These are phyloP conservation scores for Euphorbia pulcherrima DNA, from an alignment of 345 rosid species.

Conservation along the genomic window DNA sequence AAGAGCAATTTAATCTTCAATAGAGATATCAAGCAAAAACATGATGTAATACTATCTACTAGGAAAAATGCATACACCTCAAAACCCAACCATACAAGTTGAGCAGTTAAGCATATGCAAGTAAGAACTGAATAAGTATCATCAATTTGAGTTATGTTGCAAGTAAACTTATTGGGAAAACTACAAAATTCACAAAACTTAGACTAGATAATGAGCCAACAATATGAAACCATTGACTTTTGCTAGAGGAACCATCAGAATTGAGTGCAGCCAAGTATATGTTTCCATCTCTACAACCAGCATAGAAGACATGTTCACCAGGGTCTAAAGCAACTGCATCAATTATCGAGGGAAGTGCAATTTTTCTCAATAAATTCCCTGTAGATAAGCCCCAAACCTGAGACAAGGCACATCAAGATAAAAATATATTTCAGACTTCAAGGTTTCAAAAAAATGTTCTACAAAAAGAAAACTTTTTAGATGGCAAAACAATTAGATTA, in stretches of 20 bases:
- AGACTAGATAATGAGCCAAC: constrained; percentile 59
- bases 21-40: background rate
- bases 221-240: constrained; percentile 51
- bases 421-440: background rate
- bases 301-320: constrained; percentile 75
- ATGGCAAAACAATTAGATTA: background rate
- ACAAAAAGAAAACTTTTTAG: background rate
- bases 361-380: constrained; percentile 54
- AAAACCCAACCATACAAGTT: background rate
- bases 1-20: background rate
- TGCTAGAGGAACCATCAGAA: constrained; percentile 42
- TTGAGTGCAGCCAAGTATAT: constrained; percentile 65
- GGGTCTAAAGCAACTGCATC: constrained; percentile 80
- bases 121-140: too few relatives aligned
- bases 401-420: constrained; percentile 10
- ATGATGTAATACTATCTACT: background rate
- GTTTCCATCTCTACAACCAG: constrained; percentile 75
- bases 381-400: constrained; percentile 82
- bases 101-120: too few relatives aligned
- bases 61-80: constrained; percentile 3
- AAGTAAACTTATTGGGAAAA: background rate
- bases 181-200: constrained; percentile 41
- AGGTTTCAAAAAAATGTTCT: background rate
- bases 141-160: too few relatives aligned
- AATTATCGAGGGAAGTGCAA: constrained; percentile 66